These are phyloP conservation scores for Microthlaspi erraticum DNA, from an alignment of 345 rosid genomes.

Conservation along the genomic window DNA sequence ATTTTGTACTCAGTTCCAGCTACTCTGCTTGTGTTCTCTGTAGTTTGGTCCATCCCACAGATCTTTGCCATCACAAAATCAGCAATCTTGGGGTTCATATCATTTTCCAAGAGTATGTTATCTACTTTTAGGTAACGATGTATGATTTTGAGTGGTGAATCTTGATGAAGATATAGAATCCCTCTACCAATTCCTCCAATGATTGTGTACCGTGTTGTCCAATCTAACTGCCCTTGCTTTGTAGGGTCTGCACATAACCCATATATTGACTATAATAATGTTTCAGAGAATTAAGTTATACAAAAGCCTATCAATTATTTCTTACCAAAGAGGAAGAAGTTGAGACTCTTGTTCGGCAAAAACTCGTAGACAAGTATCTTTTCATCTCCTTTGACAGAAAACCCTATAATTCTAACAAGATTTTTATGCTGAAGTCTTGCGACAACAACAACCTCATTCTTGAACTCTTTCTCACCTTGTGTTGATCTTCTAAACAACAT, in stretches of 20 bases:
- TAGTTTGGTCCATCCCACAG: constrained; percentile 10
- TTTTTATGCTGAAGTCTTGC: constrained; percentile 59
- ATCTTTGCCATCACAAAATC: constrained; percentile 31
- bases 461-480: constrained; percentile 39
- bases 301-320: not conserved
- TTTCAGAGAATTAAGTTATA: no score
- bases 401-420: constrained; percentile 56
- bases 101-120: constrained; percentile 40
- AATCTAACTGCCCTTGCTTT: constrained; percentile 34
- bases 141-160: constrained; percentile 43
- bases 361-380: constrained; percentile 45
- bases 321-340: constrained; percentile 3
- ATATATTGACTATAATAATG: no score
- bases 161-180: constrained; percentile 45
- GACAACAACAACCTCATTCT: not conserved
- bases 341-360: constrained; percentile 30
- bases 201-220: constrained; percentile 33
- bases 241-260: constrained; percentile 38
- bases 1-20: not conserved
- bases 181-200: constrained; percentile 41
- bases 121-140: constrained; percentile 45
- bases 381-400: constrained; percentile 48
- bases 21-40: not conserved
- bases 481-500: constrained; percentile 42
- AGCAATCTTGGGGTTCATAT: constrained; percentile 31